A percentile compares a stretch with the other conserved stretches of the same genome.
phyloP scores from a whole-genome alignment of 1,284 basidiomycete genomes.

The Entoloma clypeatum region DNA sequence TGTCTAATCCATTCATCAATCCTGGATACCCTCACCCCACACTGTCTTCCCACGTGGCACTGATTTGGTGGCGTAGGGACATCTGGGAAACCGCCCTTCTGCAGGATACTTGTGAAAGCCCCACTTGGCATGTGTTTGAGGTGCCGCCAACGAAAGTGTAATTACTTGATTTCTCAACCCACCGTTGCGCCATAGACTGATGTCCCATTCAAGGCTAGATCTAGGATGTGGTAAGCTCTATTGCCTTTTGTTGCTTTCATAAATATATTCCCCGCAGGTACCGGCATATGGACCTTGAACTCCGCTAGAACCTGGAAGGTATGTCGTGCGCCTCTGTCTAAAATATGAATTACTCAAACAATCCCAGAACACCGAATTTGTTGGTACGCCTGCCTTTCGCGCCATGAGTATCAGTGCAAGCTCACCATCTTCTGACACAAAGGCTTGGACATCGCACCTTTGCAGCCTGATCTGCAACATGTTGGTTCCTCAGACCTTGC shows the following conservation, averaged over 20 bases:
- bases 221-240: conserved; percentile 60
- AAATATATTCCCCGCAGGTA: conserved; percentile 36
- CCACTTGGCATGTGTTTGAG: conserved; percentile 60
- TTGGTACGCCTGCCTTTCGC: conserved; percentile 39
- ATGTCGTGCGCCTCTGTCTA: conserved; percentile 21
- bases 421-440: conserved; percentile 11
- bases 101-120: conserved; percentile 48
- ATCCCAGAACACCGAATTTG: conserved; percentile 48
- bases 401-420: background rate
- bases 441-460: conserved; percentile 67
- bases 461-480: conserved; percentile 59
- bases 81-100: conserved; percentile 62
- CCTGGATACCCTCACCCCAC: background rate
- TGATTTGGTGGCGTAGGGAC: conserved; percentile 43
- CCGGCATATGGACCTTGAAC: conserved; percentile 64
- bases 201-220: conserved; percentile 44
- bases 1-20: background rate
- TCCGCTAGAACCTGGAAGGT: conserved; percentile 62
- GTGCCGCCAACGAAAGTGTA: conserved; percentile 58
- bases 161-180: conserved; percentile 4
- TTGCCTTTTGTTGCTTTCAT: conserved; percentile 5
- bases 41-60: conserved; percentile 10
- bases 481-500: conserved; percentile 52
- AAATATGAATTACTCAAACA: background rate
- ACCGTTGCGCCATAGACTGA: background rate